Conservation (phyloP, 2,329 filamentous ascomycete species). For the Aspergillus ustus region DNA sequence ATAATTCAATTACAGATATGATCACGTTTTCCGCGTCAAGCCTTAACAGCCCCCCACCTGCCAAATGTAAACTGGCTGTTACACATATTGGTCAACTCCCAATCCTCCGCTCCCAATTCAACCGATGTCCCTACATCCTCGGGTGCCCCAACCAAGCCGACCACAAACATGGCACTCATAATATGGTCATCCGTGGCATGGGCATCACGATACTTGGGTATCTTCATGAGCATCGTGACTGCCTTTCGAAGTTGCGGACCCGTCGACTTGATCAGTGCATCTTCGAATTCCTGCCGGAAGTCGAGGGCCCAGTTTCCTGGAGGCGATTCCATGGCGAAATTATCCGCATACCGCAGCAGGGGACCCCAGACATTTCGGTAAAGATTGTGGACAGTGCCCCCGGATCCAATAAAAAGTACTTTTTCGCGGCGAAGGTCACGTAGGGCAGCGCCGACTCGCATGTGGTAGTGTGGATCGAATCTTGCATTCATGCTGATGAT, state of each 20-base stretch:
- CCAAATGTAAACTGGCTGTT: constrained; percentile 65
- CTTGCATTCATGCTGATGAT: constrained; percentile 55
- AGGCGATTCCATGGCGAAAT: constrained; percentile 63
- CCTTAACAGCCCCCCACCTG: constrained; percentile 28
- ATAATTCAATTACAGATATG: too few relatives aligned
- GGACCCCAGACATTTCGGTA: constrained; percentile 69
- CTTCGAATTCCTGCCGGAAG: constrained; percentile 68
- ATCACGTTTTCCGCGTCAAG: too few relatives aligned
- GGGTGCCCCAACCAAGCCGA: constrained; percentile 57
- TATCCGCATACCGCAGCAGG: constrained; percentile 67
- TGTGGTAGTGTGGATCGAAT: constrained; percentile 61
- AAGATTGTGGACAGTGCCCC: constrained; percentile 72
- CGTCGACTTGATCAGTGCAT: constrained; percentile 59
- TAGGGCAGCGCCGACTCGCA: constrained; percentile 62
- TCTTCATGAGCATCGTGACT: constrained; percentile 69
- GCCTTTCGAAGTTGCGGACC: constrained; percentile 58
- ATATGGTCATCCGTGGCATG: constrained; percentile 74
- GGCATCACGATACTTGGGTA: constrained; percentile 67
- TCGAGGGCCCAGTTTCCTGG: constrained; percentile 66
- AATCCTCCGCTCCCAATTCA: constrained; percentile 58
- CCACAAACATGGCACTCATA: constrained; percentile 67
- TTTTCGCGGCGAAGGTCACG: constrained; percentile 58
- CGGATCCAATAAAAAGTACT: constrained; percentile 63
- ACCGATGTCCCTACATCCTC: constrained; percentile 48
- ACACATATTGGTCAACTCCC: constrained; percentile 69